Percentiles rank a stretch among this genome's conserved stretches.
Evolutionary conservation across 306 rosid genomes (phyloP).

Genomic region (Acacia acuminata): DNA sequence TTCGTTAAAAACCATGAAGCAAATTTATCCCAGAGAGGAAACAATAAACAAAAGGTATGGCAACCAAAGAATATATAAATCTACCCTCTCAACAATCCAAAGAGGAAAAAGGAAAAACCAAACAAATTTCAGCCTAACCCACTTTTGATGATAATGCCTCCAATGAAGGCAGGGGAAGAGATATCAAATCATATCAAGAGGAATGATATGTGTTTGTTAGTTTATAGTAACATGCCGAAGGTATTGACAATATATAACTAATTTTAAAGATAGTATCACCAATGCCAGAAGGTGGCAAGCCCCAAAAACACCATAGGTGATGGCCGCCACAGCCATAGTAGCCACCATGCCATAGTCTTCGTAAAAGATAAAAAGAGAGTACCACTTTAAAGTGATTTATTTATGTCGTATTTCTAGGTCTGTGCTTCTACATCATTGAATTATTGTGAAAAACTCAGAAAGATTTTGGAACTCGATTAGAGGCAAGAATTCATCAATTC

Average conservation of each 20-base stretch:
- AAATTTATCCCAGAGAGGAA: background rate
- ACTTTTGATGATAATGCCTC: background rate
- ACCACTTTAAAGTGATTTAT: background rate
- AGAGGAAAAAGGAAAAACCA: background rate
- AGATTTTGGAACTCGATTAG: background rate
- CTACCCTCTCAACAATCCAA: background rate
- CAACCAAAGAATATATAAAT: background rate
- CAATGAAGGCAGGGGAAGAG: background rate
- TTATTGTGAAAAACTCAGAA: background rate
- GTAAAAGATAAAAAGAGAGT: background rate
- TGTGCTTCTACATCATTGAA: background rate
- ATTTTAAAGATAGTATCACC: background rate
- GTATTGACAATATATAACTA: background rate
- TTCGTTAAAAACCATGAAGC: conserved; percentile 21
- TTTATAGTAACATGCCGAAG: background rate
- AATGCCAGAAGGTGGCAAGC: background rate
- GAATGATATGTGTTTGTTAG: background rate
- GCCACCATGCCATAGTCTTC: background rate
- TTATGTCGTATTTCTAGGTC: background rate
- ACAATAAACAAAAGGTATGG: background rate
- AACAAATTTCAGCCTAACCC: background rate
- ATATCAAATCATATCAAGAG: background rate
- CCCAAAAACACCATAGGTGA: background rate
- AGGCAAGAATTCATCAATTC: background rate
- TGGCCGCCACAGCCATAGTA: background rate